These are phyloP conservation scores for Coemansia sp. DNA, from an alignment of 192 early-diverging fungal genomes.

Conservation along the genomic window DNA sequence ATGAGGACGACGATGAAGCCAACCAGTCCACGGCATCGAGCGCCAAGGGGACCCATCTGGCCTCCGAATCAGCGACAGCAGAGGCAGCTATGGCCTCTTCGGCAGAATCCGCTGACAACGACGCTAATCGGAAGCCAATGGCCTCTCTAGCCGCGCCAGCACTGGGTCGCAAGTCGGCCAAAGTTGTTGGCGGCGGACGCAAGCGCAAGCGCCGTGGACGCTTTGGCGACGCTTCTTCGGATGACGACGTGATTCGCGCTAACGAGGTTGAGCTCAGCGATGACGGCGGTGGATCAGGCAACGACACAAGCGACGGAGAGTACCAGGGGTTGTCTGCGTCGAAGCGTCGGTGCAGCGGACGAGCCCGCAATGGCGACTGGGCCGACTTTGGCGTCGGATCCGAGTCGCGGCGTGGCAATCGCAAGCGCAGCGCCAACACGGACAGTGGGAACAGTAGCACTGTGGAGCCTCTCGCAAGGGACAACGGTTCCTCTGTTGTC, in stretches of 20 bases:
- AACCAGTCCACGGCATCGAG: slow-evolving; percentile 27
- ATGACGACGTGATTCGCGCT: slow-evolving; percentile 53
- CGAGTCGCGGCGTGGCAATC: slow-evolving; percentile 8
- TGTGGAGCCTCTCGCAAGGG: slow-evolving; percentile 23
- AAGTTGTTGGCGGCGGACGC: slow-evolving; percentile 2
- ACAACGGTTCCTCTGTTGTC: not conserved
- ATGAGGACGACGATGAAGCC: slow-evolving; percentile 27
- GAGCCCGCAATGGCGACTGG: slow-evolving; percentile 13
- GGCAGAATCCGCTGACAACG: slow-evolving; percentile 21
- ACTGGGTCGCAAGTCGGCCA: not conserved
- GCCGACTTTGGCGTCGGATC: not conserved
- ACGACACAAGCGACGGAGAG: slow-evolving; percentile 42
- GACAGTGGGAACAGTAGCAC: slow-evolving; percentile 48
- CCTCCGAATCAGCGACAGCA: slow-evolving; percentile 11
- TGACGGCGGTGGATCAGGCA: slow-evolving; percentile 3
- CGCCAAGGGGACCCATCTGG: slow-evolving; percentile 11
- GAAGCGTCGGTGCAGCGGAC: slow-evolving; percentile 28
- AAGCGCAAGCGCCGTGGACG: slow-evolving; percentile 49
- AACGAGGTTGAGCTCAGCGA: slow-evolving; percentile 54
- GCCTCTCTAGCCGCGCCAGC: not conserved
- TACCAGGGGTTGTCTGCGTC: slow-evolving; percentile 19
- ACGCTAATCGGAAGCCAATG: not conserved
- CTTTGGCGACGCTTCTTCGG: slow-evolving; percentile 31
- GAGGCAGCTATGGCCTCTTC: slow-evolving; percentile 14
- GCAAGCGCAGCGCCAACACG: slow-evolving; percentile 31